Conservation (phyloP, 129 eudicot genomes). For the Solidago caesia region DNA sequence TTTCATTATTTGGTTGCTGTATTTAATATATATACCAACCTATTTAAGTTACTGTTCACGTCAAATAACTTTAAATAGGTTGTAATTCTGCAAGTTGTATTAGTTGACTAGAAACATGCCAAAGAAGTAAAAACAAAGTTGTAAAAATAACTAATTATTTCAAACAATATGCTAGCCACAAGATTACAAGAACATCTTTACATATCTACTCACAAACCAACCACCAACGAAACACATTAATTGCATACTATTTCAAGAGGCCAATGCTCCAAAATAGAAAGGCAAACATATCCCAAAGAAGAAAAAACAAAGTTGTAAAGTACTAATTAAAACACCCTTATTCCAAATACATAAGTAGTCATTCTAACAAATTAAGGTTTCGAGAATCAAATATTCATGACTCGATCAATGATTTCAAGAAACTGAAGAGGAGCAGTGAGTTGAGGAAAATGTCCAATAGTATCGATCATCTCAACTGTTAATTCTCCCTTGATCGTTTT, state of each 20-base stretch:
- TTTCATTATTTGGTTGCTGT: too few relatives aligned
- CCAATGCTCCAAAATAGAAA: too few relatives aligned
- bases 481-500: conserved; percentile 55
- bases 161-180: conserved; percentile 29
- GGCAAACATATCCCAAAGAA: background rate
- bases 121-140: background rate
- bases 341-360: conserved; percentile 5
- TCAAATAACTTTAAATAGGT: too few relatives aligned
- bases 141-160: background rate
- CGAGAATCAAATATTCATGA: conserved; percentile 36
- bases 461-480: conserved; percentile 53
- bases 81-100: conserved; percentile 18
- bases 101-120: conserved; percentile 22
- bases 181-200: conserved; percentile 21
- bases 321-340: conserved; percentile 9
- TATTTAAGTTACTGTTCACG: too few relatives aligned
- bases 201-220: conserved; percentile 29
- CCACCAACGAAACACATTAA: background rate
- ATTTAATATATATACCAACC: too few relatives aligned
- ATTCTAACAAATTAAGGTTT: conserved; percentile 36
- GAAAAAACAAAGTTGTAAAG: too few relatives aligned
- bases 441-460: conserved; percentile 91
- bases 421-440: conserved; percentile 63
- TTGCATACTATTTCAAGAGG: too few relatives aligned
- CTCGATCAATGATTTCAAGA: conserved; percentile 54